A percentile compares a stretch with the other conserved stretches of the same genome.
phyloP scores from a whole-genome alignment of 805 yeast genomes.

The Komagataella pastoris region DNA sequence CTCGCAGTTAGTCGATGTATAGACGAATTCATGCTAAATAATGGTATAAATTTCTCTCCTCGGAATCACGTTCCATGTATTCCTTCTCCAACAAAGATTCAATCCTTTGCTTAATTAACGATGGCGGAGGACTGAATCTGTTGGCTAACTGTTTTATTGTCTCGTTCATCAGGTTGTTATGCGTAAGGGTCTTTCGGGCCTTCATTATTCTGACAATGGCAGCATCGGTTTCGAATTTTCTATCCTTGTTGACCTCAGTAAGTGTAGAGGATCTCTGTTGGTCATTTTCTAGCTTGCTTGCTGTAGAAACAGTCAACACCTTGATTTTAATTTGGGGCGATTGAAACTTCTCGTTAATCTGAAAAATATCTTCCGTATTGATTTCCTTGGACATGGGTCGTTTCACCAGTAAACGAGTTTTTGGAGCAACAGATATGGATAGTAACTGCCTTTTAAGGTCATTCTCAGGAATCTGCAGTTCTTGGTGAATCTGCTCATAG shows the following conservation, averaged over 20 bases:
- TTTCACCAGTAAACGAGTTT: slow-evolving; percentile 62
- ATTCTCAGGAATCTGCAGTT: slow-evolving; percentile 57
- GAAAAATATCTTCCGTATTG: slow-evolving; percentile 46
- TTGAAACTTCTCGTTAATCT: slow-evolving; percentile 54
- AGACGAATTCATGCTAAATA: slow-evolving; percentile 41
- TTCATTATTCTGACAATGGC: slow-evolving; percentile 86
- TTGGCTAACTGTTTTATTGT: slow-evolving; percentile 42
- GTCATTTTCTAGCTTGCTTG: slow-evolving; percentile 33
- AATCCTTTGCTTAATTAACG: slow-evolving; percentile 56
- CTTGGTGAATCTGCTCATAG: slow-evolving; percentile 43
- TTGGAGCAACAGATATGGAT: slow-evolving; percentile 76
- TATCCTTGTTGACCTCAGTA: slow-evolving; percentile 43
- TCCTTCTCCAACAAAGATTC: slow-evolving; percentile 73
- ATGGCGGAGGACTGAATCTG: slow-evolving; percentile 59
- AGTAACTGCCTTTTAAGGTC: slow-evolving; percentile 71
- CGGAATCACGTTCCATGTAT: slow-evolving; percentile 59
- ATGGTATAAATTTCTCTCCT: slow-evolving; percentile 44
- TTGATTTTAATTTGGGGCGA: slow-evolving; percentile 59
- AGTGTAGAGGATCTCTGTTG: slow-evolving; percentile 40
- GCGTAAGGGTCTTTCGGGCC: slow-evolving; percentile 45
- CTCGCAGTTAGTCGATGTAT: not conserved
- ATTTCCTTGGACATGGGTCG: slow-evolving; percentile 66
- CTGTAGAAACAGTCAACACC: slow-evolving; percentile 51
- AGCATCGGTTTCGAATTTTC: slow-evolving; percentile 65
- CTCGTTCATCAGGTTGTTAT: slow-evolving; percentile 56